phyloP scores from a whole-genome alignment of 2,329 filamentous ascomycete genomes.

The Knufia petricola region DNA sequence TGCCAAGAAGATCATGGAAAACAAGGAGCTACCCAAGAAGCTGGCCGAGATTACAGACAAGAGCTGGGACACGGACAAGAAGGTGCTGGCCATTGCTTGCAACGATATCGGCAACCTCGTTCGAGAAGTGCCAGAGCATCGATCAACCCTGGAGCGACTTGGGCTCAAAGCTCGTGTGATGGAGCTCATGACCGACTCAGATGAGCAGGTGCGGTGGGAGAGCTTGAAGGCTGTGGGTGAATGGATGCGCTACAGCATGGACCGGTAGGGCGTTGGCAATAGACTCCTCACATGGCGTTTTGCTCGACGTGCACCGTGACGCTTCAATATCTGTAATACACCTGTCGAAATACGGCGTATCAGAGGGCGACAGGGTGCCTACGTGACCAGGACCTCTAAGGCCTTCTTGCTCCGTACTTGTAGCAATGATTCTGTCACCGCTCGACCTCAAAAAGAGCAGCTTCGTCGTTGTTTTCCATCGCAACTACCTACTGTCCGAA shows the following conservation, averaged over 20 bases:
- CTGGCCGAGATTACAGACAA: conserved; percentile 77
- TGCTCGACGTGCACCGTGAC: not conserved
- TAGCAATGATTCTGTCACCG: too few relatives aligned
- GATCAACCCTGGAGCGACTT: conserved; percentile 68
- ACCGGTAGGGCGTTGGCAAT: conserved; percentile 28
- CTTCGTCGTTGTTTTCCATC: too few relatives aligned
- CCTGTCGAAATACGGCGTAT: not conserved
- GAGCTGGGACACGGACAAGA: conserved; percentile 74
- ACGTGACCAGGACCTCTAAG: not conserved
- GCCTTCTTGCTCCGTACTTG: too few relatives aligned
- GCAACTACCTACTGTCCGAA: too few relatives aligned
- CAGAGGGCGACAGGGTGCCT: not conserved
- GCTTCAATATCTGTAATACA: not conserved
- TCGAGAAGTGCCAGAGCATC: conserved; percentile 78
- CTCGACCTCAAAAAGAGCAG: too few relatives aligned
- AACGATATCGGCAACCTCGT: conserved; percentile 86
- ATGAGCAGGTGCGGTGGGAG: conserved; percentile 88
- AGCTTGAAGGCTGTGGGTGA: conserved; percentile 74
- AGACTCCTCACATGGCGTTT: not conserved
- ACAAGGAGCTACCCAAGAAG: conserved; percentile 66
- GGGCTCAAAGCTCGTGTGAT: conserved; percentile 81
- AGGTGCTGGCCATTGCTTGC: conserved; percentile 82
- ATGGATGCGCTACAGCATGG: conserved; percentile 64
- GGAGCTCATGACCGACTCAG: conserved; percentile 83
- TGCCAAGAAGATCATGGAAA: conserved; percentile 73